Base-by-base conservation (phyloP, 2,329 filamentous ascomycete genomes). In the Dothistroma pini region DNA sequence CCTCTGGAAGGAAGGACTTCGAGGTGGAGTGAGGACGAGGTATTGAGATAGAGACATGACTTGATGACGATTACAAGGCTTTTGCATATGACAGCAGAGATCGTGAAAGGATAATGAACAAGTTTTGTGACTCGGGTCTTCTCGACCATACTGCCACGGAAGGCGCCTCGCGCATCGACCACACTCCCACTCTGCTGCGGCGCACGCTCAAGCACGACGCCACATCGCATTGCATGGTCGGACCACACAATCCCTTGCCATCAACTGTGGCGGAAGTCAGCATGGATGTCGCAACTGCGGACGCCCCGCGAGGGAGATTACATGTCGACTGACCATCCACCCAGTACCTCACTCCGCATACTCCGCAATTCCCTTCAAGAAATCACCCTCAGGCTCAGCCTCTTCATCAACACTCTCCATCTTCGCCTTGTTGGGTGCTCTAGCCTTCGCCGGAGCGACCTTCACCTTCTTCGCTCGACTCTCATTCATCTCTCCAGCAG, bases 1-100 rank as follows among this genome's bases (percentile, higher is more conserved):
- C 75, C 79, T 92, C 34, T 90, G 86, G 86, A 87, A 81, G 68
- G 83, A 84, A 65, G 72, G 75, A 12, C 59, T 75, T n/a, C 69
- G 72, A 50, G 73, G 74, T n/a, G 73, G 72, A 6, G 72, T 74
- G 16, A 69, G 68, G 61, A 64, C 63, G 31, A 66, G 62, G 54
- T 75, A 75, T 62, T 74, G 34, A 66, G 62, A 52, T 74, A 75
- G 62, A 74, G 60, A 67, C 29, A 51, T 51, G 48, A 51, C 21
- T 11, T 29, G 35, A 44, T 50, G 55, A 56, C 31, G 38, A 12
- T 44, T 31, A 50, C 29, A 9, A 35, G 19, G 22, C 25, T 31
- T 50, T 22, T 50, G 48, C 19, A 19, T 14, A 19, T 21, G 12
- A 50, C 10, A 38, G 34, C 11, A 38, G 35, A 38, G 7, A 38